Conservation (phyloP, 192 early-diverging fungal genomes). For the Mortierella claussenii region DNA sequence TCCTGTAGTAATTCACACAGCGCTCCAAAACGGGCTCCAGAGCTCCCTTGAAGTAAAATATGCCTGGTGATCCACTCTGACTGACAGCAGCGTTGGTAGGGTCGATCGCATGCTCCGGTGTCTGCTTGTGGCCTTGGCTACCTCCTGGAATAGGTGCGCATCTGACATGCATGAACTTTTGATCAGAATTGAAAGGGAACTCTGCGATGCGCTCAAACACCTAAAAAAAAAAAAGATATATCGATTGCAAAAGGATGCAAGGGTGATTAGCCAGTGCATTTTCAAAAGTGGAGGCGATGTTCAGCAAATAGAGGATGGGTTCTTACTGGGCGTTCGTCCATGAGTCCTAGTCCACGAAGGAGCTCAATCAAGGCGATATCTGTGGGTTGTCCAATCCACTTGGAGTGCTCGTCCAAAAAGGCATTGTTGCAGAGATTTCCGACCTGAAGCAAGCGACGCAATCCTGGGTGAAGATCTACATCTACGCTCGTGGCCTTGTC, state of each 20-base stretch:
- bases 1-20: slow-evolving; percentile 72
- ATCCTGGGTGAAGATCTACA: slow-evolving; percentile 38
- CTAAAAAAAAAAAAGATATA: slow-evolving; percentile 30
- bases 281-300: neutral
- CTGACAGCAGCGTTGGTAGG: slow-evolving; percentile 42
- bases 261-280: no score
- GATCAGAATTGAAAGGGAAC: slow-evolving; percentile 91
- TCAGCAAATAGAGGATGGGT: neutral
- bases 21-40: slow-evolving; percentile 80
- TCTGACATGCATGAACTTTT: slow-evolving; percentile 92
- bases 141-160: slow-evolving; percentile 52
- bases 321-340: slow-evolving; percentile 80
- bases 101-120: slow-evolving; percentile 45
- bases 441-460: slow-evolving; percentile 58
- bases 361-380: slow-evolving; percentile 93
- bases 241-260: no score
- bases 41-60: slow-evolving; percentile 85
- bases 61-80: slow-evolving; percentile 43
- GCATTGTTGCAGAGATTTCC: slow-evolving; percentile 96
- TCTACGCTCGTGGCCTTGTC: slow-evolving; percentile 54
- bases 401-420: slow-evolving; percentile 73
- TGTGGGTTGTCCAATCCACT: slow-evolving; percentile 90
- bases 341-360: slow-evolving; percentile 61
- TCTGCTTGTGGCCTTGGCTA: slow-evolving; percentile 22
- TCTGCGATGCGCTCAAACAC: slow-evolving; percentile 73